phyloP scores from a whole-genome alignment of 179 eudicot genomes.

The Dionaea muscipula region DNA sequence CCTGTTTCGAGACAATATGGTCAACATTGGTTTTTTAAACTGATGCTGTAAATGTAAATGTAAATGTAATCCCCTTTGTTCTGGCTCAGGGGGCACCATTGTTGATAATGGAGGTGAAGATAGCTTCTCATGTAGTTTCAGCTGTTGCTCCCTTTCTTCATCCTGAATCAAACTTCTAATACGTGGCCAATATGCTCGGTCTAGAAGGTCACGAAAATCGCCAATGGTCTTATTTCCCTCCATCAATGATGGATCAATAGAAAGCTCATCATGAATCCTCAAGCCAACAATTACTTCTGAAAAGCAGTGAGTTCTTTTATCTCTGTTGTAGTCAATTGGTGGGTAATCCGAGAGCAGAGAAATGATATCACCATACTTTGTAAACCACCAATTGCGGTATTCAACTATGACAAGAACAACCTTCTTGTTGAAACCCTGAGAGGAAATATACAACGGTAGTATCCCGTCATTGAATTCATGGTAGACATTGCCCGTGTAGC shows the following conservation, averaged over 20 bases:
- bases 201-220: conserved; percentile 48
- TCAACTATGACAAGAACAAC: conserved; percentile 75
- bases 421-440: conserved; percentile 50
- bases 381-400: conserved; percentile 81
- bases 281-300: conserved; percentile 65
- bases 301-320: conserved; percentile 62
- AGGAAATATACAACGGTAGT: conserved; percentile 70
- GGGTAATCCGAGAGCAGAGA: conserved; percentile 57
- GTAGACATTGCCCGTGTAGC: conserved; percentile 81
- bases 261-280: conserved; percentile 66
- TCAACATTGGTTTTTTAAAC: conserved; percentile 39
- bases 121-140: neutral
- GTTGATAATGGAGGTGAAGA: conserved; percentile 16
- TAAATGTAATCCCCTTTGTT: too few relatives aligned
- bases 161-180: conserved; percentile 38
- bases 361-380: conserved; percentile 45
- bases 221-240: conserved; percentile 28
- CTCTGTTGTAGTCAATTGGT: conserved; percentile 42
- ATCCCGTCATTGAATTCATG: conserved; percentile 91
- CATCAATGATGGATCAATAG: conserved; percentile 51
- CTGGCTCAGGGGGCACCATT: neutral
- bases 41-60: neutral
- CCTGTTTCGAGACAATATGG: conserved; percentile 47
- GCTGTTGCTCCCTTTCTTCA: conserved; percentile 30
- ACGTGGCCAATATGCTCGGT: conserved; percentile 48